Percentiles rank a stretch among this genome's conserved stretches.
phyloP scores from a whole-genome alignment of 2,329 filamentous ascomycete genomes.

The Botrytis aclada region DNA sequence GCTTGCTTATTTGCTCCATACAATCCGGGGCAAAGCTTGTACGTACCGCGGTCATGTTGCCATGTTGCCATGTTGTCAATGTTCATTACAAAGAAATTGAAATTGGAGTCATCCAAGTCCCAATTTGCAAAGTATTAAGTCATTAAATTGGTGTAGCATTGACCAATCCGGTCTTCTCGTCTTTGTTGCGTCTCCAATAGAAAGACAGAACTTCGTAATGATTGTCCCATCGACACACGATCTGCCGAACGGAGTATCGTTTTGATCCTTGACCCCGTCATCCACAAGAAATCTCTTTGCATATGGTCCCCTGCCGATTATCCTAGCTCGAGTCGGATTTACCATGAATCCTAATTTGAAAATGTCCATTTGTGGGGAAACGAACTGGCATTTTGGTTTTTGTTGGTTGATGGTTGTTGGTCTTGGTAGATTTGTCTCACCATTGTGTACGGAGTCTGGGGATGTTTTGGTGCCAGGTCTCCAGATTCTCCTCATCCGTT shows the following conservation, averaged over 20 bases:
- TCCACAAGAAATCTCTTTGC: background rate
- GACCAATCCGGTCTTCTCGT: background rate
- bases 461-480: background rate
- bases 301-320: background rate
- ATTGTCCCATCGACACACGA: background rate
- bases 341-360: background rate
- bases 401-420: background rate
- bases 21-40: background rate
- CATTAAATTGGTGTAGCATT: background rate
- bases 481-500: background rate
- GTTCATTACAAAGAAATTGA: background rate
- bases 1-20: background rate
- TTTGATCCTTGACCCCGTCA: background rate
- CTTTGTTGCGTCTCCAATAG: slow-evolving; percentile 7
- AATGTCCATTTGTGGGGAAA: slow-evolving; percentile 12
- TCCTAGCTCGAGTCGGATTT: background rate
- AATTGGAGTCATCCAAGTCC: background rate
- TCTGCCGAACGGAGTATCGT: background rate
- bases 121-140: background rate
- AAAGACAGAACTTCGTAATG: background rate
- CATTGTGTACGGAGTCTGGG: background rate
- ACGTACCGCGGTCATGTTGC: background rate
- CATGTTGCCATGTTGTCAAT: background rate
- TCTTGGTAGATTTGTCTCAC: background rate
- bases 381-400: background rate